Evolutionary conservation across 1,139 yeast species (phyloP), one percentile per base, ranked within the genome.

Genomic region (Pichia sp.): DNA sequence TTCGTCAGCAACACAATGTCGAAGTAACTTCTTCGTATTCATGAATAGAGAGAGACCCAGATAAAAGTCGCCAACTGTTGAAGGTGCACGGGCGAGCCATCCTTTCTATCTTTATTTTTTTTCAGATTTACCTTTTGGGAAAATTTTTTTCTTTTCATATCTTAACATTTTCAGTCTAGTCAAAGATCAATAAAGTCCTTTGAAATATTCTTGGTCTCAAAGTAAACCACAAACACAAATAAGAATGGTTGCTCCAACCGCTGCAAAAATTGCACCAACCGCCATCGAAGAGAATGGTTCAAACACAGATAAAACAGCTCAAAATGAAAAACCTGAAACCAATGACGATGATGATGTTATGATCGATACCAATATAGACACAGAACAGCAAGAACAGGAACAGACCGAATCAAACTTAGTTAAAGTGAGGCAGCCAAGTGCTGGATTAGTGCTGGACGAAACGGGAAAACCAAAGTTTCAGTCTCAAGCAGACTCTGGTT

Each of bases 381-480:
- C 63, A 16, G 64, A 56, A 42, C 62, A 62, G 45, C 63, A 63
- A 19, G 63, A 61, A 30, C 51, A 61, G 55, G 51, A 62, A 8
- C 22, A 46, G 16, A 39, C 50, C 47, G 55, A 49, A 52, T 40
- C 68, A 66, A 47, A 80, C 74, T 48, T 60, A 75, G 43, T 10
- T 10, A 42, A 71, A 73, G 40, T 41, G 21, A 53, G 51, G 49
- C 55, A 52, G 23, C 65, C 67, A 41, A 52, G 55, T 30, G 59
- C 63, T 5, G 80, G 82, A n/a, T 76, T 85, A 25, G 85, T 83
- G 13, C 70, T 93, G 43, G 98, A 91, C 70, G 91, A 87, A 58
- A 81, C 82, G 55, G 99, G 98, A 44, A 87, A 88, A 63, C 98
- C 98, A 46, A 82, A 85, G 63, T 93, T 93, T 66, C 76, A 85